These are phyloP conservation scores for Dactylellina leptospora DNA, from an alignment of 2,329 filamentous ascomycete species.

Conservation along the genomic window DNA sequence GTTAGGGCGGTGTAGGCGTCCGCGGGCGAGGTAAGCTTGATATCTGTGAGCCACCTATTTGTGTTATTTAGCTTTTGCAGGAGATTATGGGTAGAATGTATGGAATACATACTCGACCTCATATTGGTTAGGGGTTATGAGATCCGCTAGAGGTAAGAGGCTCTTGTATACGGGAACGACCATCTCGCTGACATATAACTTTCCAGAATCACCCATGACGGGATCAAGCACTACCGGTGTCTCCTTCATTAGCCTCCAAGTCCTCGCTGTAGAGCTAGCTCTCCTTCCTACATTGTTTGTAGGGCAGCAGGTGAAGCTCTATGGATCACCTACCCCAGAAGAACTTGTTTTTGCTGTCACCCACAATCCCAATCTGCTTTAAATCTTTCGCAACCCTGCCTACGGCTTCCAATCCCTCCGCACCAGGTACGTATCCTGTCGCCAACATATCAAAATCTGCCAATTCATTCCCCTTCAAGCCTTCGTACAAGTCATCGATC, in stretches of 20 bases:
- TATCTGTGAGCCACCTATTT: conserved; percentile 80
- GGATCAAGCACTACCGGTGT: conserved; percentile 79
- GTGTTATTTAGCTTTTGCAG: neutral
- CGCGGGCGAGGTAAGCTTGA: conserved; percentile 78
- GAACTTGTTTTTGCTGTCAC: conserved; percentile 73
- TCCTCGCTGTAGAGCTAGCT: too few relatives aligned
- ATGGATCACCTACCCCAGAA: conserved; percentile 76
- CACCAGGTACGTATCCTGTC: conserved; percentile 91
- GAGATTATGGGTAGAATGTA: conserved; percentile 7
- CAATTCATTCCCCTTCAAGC: conserved; percentile 82
- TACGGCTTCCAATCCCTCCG: conserved; percentile 81
- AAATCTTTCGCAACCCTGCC: conserved; percentile 84
- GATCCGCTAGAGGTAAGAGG: conserved; percentile 80
- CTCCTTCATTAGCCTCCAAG: neutral
- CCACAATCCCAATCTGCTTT: conserved; percentile 68
- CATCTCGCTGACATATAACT: conserved; percentile 88
- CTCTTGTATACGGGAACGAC: conserved; percentile 89
- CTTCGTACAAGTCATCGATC: conserved; percentile 83
- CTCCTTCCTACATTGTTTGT: too few relatives aligned
- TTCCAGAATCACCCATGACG: conserved; percentile 96
- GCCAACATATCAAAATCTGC: conserved; percentile 93
- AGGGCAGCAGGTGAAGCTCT: too few relatives aligned
- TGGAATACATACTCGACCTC: conserved; percentile 79
- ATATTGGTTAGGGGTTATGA: conserved; percentile 96
- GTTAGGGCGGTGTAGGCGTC: conserved; percentile 78